Evolutionary conservation across 108 stramenopile genomes (phyloP), one percentile per base, ranked within the genome.

Genomic region (Skeletonema potamos): DNA sequence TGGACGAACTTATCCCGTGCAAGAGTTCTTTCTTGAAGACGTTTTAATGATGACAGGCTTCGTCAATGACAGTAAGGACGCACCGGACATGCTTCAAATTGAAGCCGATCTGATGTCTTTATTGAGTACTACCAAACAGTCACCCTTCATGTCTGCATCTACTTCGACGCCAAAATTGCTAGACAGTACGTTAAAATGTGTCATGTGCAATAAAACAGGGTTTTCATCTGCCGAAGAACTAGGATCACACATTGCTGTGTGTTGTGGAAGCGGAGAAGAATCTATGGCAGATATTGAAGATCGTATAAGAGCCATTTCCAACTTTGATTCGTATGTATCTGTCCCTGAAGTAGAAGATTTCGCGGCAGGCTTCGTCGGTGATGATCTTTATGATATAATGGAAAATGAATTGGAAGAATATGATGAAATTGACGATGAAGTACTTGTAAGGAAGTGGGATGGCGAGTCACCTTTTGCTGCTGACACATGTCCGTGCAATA

Each of bases 21-120:
- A 73, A 57, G 86, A 87, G 64, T 74, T 75, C 74, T 76, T 86
- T 8, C 82, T 96, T 17, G 94, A 96, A 79, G 95, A 96, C 72
- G 86, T 90, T 8, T 59, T 94, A 92, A 87, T 17, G 76, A 73
- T 86, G 70, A 92, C 91, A 9, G 76, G 77, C 29, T 93, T 82
- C 60, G 70, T 87, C 6, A 46, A 74, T 51, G 57, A 77, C n/a
- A 39, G 56, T 13, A 54, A 39, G 1, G 84, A 85, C 8, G 70
- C 68, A 27, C 29, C 74, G 11, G 73, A 84, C 33, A 77, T 80
- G 33, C 72, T 44, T 10, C 78, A 86, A 46, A 74, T 89, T 18
- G 84, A 89, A 46, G 58, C 66, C 5, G 88, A 77, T 63, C 61
- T 89, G 27, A 62, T 79, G 30, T 60, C 73, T 13, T 34, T 85